phyloP scores from a whole-genome alignment of 176 grass and related monocot genomes.

The Avena sativa region DNA sequence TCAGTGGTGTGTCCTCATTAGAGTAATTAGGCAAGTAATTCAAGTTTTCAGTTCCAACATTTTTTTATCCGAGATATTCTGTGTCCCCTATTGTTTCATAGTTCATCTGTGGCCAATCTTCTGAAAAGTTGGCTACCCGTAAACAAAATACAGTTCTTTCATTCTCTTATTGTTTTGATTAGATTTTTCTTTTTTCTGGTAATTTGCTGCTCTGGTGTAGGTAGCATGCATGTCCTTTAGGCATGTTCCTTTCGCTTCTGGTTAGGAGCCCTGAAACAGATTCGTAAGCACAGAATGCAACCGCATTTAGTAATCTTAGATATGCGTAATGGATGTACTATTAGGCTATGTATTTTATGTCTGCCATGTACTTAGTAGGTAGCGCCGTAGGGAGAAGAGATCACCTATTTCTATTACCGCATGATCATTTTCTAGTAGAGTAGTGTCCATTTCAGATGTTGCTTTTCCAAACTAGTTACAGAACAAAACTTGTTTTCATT shows the following conservation, averaged over 20 bases:
- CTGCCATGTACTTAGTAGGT: constrained; percentile 17
- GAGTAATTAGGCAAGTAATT: constrained; percentile 13
- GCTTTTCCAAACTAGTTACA: background rate
- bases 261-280: constrained; percentile 23
- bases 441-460: constrained; percentile 4
- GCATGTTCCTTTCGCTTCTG: background rate
- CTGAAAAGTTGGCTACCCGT: background rate
- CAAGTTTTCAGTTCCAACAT: constrained; percentile 34
- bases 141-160: background rate
- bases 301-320: constrained; percentile 5
- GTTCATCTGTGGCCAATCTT: background rate
- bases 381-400: background rate
- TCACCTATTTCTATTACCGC: background rate
- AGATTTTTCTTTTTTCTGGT: background rate
- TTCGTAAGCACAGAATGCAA: background rate
- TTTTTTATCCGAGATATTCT: background rate
- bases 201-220: constrained; percentile 1
- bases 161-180: background rate
- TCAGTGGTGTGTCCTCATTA: background rate
- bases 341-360: constrained; percentile 23
- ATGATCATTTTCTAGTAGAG: constrained; percentile 4
- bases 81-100: constrained; percentile 6
- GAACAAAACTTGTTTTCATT: constrained; percentile 21
- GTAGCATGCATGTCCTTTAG: background rate
- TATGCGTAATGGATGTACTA: constrained; percentile 26